Evolutionary conservation across 495 filamentous ascomycete genomes (phyloP), one percentile per base, ranked within the genome.

Genomic region (Lasiosphaeria ovina): DNA sequence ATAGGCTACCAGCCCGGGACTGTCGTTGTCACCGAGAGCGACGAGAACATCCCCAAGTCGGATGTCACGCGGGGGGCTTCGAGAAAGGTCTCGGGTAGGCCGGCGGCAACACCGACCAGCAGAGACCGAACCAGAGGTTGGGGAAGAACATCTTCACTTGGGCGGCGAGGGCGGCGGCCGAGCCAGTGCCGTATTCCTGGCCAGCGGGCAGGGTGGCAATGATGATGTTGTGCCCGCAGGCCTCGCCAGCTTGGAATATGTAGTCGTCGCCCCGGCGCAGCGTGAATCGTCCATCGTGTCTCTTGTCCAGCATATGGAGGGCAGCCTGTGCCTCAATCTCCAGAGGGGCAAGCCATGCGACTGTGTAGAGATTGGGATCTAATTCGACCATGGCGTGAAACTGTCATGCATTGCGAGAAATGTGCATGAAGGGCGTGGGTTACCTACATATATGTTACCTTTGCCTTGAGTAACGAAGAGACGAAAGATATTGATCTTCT

Each of bases 11-110:
- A 72, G 34, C 5, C 66, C 67, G 6, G 64, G 38, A 32, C 53
- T 60, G 11, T 63, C 61, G 2, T 56, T 55, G 12, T 58, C 45
- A 3, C 66, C 62, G 2, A 70, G 51, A 48, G 58, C 66, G 7
- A 77, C 72, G 24, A 78, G 57, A 16, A 79, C 63, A 65, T 76
- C 74, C 14, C 76, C 76, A 16, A 76, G 69, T 38, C 75, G 72
- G 35, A 77, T 78, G 63, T 77, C 76, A 34, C 63, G 66, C 17
- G 61, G 59, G 3, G 68, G 68, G 32, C 1, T 55, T 59, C 57
- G 50, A 33, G 48, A 58, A 8, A 72, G 58, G 50, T n/a, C n/a
- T 67, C 61, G 16, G 63, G 69, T 54, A 72, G 62, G 35, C 64
- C 69, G 45, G 70, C 65, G 2, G 71, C 72, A 17, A 76, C 66